Conservation (phyloP, 1,284 basidiomycete species). For the Sphaerobolus stellatus region DNA sequence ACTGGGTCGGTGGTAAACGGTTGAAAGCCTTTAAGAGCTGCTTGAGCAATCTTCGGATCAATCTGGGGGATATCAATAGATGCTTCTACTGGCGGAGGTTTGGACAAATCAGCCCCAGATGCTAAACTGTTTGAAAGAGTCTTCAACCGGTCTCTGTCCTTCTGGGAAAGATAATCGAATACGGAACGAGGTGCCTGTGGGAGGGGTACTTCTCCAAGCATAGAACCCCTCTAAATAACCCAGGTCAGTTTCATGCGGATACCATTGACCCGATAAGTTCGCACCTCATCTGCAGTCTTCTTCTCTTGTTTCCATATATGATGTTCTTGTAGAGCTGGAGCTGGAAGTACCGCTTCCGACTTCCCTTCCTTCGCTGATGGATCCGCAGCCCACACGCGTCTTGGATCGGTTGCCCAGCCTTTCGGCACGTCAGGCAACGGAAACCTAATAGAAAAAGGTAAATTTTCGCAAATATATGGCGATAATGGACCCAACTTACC, state of each 20-base stretch:
- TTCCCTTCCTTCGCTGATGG: slow-evolving; percentile 36
- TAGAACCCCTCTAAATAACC: slow-evolving; percentile 57
- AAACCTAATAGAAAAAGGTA: slow-evolving; percentile 59
- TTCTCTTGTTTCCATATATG: slow-evolving; percentile 51
- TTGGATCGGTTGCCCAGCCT: slow-evolving; percentile 85
- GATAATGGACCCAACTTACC: slow-evolving; percentile 47
- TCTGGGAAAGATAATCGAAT: slow-evolving; percentile 90
- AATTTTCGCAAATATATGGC: slow-evolving; percentile 13
- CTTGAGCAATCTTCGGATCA: slow-evolving; percentile 78
- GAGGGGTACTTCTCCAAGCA: slow-evolving; percentile 80
- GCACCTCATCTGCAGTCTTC: slow-evolving; percentile 73
- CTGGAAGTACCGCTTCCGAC: slow-evolving; percentile 44
- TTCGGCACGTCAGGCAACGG: slow-evolving; percentile 75
- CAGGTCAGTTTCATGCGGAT: slow-evolving; percentile 14
- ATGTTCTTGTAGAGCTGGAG: slow-evolving; percentile 30
- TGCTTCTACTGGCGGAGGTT: slow-evolving; percentile 27
- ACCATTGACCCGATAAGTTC: slow-evolving; percentile 16
- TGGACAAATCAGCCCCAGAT: slow-evolving; percentile 23
- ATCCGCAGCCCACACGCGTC: slow-evolving; percentile 64
- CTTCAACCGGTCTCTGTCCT: slow-evolving; percentile 83
- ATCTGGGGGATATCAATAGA: slow-evolving; percentile 58
- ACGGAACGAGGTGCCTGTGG: slow-evolving; percentile 75
- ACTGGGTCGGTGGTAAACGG: slow-evolving; percentile 78
- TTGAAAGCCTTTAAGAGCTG: slow-evolving; percentile 86
- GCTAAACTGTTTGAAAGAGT: slow-evolving; percentile 42